Evolutionary conservation across 257 asterid species (phyloP).

Genomic region (Petunia secreta): DNA sequence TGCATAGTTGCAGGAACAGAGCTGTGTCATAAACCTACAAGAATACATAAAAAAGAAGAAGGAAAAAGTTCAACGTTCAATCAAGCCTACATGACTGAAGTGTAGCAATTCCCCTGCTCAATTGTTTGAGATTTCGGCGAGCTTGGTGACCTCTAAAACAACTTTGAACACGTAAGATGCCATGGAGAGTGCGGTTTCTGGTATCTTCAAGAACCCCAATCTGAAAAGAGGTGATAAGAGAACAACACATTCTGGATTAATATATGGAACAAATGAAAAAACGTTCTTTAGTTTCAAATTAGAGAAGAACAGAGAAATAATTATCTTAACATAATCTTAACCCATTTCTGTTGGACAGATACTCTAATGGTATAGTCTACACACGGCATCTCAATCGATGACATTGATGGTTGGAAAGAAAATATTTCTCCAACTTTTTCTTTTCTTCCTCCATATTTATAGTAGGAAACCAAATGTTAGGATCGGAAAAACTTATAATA

Average conservation of each 20-base stretch:
- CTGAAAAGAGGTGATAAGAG: constrained; percentile 41
- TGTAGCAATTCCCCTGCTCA: constrained; percentile 63
- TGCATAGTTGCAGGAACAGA: constrained; percentile 26
- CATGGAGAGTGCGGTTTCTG: constrained; percentile 90
- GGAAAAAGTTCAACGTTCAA: constrained; percentile 4
- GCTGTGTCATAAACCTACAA: constrained; percentile 14
- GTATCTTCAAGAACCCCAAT: constrained; percentile 97
- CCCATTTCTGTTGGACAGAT: neutral
- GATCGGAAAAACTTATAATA: neutral
- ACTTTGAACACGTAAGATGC: constrained; percentile 92
- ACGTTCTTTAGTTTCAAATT: neutral
- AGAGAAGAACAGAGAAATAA: neutral
- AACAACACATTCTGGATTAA: neutral
- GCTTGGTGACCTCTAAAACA: constrained; percentile 98
- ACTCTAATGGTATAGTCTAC: constrained; percentile 14
- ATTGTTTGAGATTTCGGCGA: constrained; percentile 62
- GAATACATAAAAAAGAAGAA: neutral
- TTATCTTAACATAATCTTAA: neutral
- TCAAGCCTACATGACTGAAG: constrained; percentile 76
- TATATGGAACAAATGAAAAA: constrained; percentile 20
- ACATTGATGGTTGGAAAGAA: neutral
- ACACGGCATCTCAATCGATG: constrained; percentile 9
- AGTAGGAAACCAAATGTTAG: constrained; percentile 1
- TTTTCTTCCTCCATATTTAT: constrained; percentile 6
- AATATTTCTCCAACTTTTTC: neutral